A percentile compares a stretch with the other conserved stretches of the same genome.
Evolutionary conservation across 345 rosid species (phyloP).

Genomic region (Gossypium herbaceum): DNA sequence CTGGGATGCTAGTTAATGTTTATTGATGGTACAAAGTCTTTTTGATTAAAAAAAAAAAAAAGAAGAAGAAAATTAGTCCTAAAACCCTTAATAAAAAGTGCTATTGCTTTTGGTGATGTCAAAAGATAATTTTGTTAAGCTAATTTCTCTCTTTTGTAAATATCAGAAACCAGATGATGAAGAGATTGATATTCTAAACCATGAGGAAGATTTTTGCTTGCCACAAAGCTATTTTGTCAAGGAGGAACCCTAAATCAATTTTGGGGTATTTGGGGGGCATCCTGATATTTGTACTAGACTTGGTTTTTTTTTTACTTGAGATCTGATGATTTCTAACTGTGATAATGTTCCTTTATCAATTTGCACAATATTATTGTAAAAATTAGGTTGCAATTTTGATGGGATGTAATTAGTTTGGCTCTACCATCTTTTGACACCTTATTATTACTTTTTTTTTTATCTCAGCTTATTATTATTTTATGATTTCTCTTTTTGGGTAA

Average conservation of each 20-base stretch:
- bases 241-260: conserved; percentile 50
- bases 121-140: background rate
- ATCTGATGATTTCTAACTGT: background rate
- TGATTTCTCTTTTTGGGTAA: background rate
- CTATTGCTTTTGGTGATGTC: background rate
- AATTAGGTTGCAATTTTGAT: conserved; percentile 15
- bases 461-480: background rate
- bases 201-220: conserved; percentile 85
- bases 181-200: conserved; percentile 69
- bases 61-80: background rate
- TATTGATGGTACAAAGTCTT: background rate
- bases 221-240: conserved; percentile 79
- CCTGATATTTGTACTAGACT: background rate
- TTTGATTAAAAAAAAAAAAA: too few species aligned
- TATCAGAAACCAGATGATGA: conserved; percentile 90
- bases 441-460: background rate
- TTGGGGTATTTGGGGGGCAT: background rate
- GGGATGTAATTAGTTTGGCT: conserved; percentile 4
- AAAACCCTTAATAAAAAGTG: background rate
- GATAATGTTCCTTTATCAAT: background rate
- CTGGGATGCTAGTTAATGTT: background rate
- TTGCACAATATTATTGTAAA: conserved; percentile 14
- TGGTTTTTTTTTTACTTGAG: background rate
- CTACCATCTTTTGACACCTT: background rate
- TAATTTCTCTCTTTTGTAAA: background rate